Evolutionary conservation across 2,329 filamentous ascomycete genomes (phyloP).

Genomic region (Penicillium sp.): DNA sequence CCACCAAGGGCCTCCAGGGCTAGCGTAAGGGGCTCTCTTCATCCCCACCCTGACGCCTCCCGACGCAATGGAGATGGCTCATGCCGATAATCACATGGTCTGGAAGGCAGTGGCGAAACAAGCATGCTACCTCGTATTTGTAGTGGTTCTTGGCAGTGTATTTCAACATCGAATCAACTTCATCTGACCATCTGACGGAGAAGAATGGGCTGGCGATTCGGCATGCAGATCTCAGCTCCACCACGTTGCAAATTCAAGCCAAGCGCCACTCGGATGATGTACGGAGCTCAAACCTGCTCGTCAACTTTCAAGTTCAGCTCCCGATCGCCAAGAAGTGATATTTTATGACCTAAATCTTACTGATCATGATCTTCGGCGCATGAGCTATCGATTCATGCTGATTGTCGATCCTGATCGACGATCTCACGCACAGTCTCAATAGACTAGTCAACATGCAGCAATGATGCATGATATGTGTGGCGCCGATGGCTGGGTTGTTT

Average conservation of each 20-base stretch:
- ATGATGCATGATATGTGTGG: too few relatives aligned
- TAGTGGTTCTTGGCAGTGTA: not conserved
- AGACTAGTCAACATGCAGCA: not conserved
- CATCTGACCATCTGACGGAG: not conserved
- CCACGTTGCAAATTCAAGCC: not conserved
- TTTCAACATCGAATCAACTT: not conserved
- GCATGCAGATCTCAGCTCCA: not conserved
- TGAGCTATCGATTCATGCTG: not conserved
- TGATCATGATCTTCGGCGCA: not conserved
- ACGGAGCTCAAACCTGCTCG: not conserved
- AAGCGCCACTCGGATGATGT: too few relatives aligned
- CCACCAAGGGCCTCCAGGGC: not conserved
- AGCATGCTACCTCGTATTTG: not conserved
- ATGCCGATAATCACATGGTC: not conserved
- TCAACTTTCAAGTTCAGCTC: not conserved
- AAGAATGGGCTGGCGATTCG: not conserved
- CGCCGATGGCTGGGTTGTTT: too few relatives aligned
- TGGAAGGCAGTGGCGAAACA: not conserved
- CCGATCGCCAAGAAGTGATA: not conserved
- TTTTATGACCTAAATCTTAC: not conserved
- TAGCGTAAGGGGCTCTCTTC: not conserved
- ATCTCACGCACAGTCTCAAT: not conserved
- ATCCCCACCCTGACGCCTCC: not conserved
- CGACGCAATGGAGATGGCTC: too few relatives aligned
- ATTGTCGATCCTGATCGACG: not conserved